Conservation (phyloP, 352 stramenopile genomes). For the Phytophthora meadii region DNA sequence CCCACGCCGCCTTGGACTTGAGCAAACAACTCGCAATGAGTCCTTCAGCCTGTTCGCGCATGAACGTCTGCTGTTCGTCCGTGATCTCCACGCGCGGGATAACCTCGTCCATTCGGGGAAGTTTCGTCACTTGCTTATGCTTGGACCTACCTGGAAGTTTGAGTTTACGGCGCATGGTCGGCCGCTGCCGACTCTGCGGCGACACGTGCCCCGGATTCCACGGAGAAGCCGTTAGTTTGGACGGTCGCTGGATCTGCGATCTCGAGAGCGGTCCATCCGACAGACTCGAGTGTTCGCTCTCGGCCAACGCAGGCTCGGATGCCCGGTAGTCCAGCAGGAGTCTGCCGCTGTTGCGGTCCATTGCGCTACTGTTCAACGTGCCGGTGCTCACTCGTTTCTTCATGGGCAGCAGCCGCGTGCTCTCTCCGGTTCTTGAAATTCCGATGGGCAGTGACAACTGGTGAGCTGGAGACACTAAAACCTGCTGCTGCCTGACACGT, state of each 20-base stretch:
- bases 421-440: slow-evolving; percentile 2
- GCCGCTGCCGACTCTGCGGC: slow-evolving; percentile 10
- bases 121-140: slow-evolving; percentile 33
- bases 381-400: slow-evolving; percentile 25
- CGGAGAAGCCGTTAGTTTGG: slow-evolving; percentile 19
- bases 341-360: slow-evolving; percentile 29
- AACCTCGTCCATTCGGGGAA: slow-evolving; percentile 47
- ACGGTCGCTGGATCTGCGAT: slow-evolving; percentile 36
- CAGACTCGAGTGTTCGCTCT: slow-evolving; percentile 41
- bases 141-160: slow-evolving; percentile 33
- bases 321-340: slow-evolving; percentile 37
- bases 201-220: slow-evolving; percentile 21
- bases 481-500: too few relatives aligned
- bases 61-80: slow-evolving; percentile 30
- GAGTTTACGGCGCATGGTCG: slow-evolving; percentile 33
- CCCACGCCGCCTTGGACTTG: slow-evolving; percentile 60
- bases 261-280: slow-evolving; percentile 32
- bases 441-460: slow-evolving; percentile 1
- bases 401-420: slow-evolving; percentile 5
- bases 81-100: slow-evolving; percentile 42
- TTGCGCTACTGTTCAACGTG: slow-evolving; percentile 25
- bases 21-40: slow-evolving; percentile 47
- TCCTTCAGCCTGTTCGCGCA: slow-evolving; percentile 44
- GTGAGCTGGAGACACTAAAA: not conserved
- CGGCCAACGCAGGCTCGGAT: slow-evolving; percentile 35